phyloP scores from a whole-genome alignment of 2,329 filamentous ascomycete genomes.

The Penicillium oxalicum region DNA sequence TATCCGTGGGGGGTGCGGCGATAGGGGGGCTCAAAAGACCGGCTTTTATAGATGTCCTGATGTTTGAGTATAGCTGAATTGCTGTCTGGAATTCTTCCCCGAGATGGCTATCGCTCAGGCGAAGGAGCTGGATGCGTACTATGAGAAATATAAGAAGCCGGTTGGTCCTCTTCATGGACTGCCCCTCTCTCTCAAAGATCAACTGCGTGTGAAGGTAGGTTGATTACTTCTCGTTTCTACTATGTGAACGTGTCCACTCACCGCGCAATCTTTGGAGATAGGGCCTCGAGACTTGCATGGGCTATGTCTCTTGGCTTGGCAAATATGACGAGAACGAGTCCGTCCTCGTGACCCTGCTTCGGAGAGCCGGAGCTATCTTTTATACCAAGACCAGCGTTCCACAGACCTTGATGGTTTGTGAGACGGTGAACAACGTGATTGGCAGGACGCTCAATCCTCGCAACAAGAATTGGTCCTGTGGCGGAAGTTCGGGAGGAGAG shows the following conservation, averaged over 20 bases:
- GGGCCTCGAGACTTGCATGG: conserved; percentile 15
- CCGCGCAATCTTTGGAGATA: conserved; percentile 1
- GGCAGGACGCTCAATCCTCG: conserved; percentile 58
- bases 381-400: conserved; percentile 56
- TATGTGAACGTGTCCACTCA: background rate
- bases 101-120: conserved; percentile 48
- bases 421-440: conserved; percentile 60
- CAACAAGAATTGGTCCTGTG: conserved; percentile 59
- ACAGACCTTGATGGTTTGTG: conserved; percentile 64
- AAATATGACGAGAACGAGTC: conserved; percentile 16
- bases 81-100: conserved; percentile 40
- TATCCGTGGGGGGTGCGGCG: background rate
- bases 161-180: conserved; percentile 61
- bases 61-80: conserved; percentile 11
- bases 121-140: conserved; percentile 45
- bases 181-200: conserved; percentile 59
- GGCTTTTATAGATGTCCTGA: background rate
- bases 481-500: conserved; percentile 64
- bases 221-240: background rate
- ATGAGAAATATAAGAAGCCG: conserved; percentile 42
- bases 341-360: conserved; percentile 32
- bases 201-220: conserved; percentile 42
- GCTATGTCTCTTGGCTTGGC: conserved; percentile 16
- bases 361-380: conserved; percentile 48
- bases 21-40: background rate